Base-by-base conservation (phyloP, 2,329 filamentous ascomycete species). In the Capronia americana region DNA sequence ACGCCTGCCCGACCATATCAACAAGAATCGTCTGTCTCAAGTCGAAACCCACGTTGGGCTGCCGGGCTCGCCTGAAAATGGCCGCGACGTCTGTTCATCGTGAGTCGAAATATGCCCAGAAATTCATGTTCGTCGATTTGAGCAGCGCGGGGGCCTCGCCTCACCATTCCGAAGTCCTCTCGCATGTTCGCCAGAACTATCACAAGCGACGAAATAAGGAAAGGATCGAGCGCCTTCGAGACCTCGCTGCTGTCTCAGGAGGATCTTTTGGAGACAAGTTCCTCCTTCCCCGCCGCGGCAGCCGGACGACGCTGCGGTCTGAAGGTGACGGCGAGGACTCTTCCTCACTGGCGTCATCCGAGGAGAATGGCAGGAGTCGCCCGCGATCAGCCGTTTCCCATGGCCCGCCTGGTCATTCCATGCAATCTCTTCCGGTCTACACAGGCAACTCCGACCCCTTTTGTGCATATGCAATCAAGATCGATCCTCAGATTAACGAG, bases 161-260 rank as follows among this genome's bases (percentile, higher is more conserved):
- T 32, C 34, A 48, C 26, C 26, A 58, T 8, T 58, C 56, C 14
- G 34, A 24, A 46, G 56, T 58, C 23, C 41, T 58, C 41, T 58
- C 56, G 23, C 56, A 58, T 20, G 41, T 58, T 10, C 56, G 38
- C 28, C 56, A 28, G 24, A 58, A 58, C 41, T 58, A 58, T 48
- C 41, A 48, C 28, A 41, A 46, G 11, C 46, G 56, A 20, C 34
- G 38, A 3, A 24, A 41, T n/a, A 58, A 23, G 23, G 34, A 58
- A 26, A 48, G 6, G 4, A 26, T 58, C 26, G 44, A 50, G 24
- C 41, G 46, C 20, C 41, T 58, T 46, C 56, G 38, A 48, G 26
- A 58, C 14, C 12, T 38, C 34, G 17, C 11, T 12, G 34, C 34
- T 38, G 34, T 38, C 34, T 38, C 34, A 4, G 14, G 34, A 14